Percentiles rank a stretch among this genome's conserved stretches.
Evolutionary conservation across 768 basidiomycete genomes (phyloP).

Genomic region (Naganishia friedmannii): DNA sequence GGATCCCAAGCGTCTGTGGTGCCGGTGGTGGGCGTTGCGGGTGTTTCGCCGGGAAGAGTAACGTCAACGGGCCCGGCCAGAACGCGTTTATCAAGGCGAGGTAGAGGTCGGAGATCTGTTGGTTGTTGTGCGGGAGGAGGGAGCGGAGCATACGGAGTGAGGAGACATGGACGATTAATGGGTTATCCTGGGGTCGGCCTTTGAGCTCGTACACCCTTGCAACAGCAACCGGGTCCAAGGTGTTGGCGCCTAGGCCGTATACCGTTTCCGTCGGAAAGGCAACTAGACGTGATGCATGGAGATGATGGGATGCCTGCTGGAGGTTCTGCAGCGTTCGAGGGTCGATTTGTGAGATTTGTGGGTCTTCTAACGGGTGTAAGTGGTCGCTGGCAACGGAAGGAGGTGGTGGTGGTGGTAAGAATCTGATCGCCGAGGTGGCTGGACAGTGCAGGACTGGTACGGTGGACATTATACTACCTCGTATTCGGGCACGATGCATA

Average conservation of each 20-base stretch:
- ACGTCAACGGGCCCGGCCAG: conserved; percentile 92
- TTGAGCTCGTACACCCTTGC: conserved; percentile 79
- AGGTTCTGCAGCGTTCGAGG: conserved; percentile 34
- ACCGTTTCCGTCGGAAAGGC: conserved; percentile 98
- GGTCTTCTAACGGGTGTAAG: conserved; percentile 23
- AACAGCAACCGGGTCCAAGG: conserved; percentile 62
- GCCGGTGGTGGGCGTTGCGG: conserved; percentile 44
- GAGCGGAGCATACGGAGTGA: conserved; percentile 73
- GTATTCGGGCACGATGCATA: neutral
- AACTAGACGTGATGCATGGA: conserved; percentile 52
- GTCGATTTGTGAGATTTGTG: conserved; percentile 38
- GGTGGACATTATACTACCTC: neutral
- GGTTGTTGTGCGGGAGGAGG: conserved; percentile 68
- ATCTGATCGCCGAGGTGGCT: conserved; percentile 30
- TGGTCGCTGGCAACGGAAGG: neutral
- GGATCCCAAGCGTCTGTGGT: conserved; percentile 63
- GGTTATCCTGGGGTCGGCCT: conserved; percentile 90
- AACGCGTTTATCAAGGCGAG: conserved; percentile 71
- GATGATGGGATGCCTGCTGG: conserved; percentile 39
- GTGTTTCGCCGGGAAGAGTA: conserved; percentile 75
- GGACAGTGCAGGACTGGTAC: conserved; percentile 42
- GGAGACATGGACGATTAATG: conserved; percentile 93
- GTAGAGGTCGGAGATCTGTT: conserved; percentile 63
- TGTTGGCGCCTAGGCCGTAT: conserved; percentile 90
- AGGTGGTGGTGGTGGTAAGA: conserved; percentile 27